Evolutionary conservation across 768 basidiomycete genomes (phyloP).

Genomic region (Mycena sanguinolenta): DNA sequence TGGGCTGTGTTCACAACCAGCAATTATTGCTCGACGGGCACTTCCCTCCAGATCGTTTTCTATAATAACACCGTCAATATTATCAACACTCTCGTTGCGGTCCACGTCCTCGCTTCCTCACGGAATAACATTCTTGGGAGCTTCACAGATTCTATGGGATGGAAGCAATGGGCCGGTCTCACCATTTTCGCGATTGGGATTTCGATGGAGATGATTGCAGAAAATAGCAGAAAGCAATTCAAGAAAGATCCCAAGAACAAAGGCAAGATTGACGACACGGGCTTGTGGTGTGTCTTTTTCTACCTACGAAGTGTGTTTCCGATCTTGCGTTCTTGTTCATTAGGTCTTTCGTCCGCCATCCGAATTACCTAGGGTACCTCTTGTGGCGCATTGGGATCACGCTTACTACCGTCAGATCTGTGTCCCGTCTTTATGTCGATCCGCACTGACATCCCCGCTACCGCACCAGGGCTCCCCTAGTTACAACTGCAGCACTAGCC

Average conservation of each 20-base stretch:
- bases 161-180: conserved; percentile 37
- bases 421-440: neutral
- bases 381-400: conserved; percentile 43
- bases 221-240: conserved; percentile 40
- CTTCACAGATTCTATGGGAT: conserved; percentile 35
- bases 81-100: conserved; percentile 41
- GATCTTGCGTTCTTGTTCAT: neutral
- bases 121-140: conserved; percentile 15
- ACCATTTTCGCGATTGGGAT: conserved; percentile 37
- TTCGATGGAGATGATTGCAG: conserved; percentile 37
- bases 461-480: conserved; percentile 20
- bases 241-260: conserved; percentile 42
- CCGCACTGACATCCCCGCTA: neutral
- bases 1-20: conserved; percentile 23
- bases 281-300: conserved; percentile 38
- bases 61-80: conserved; percentile 35
- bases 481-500: conserved; percentile 11
- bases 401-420: conserved; percentile 29
- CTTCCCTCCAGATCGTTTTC: conserved; percentile 22
- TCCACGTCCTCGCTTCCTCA: conserved; percentile 31
- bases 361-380: conserved; percentile 43
- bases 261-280: conserved; percentile 40
- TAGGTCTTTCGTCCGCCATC: conserved; percentile 40
- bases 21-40: conserved; percentile 14
- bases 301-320: too few species aligned